These are phyloP conservation scores for Trapa bicornis DNA, from an alignment of 345 rosid species.

Conservation along the genomic window DNA sequence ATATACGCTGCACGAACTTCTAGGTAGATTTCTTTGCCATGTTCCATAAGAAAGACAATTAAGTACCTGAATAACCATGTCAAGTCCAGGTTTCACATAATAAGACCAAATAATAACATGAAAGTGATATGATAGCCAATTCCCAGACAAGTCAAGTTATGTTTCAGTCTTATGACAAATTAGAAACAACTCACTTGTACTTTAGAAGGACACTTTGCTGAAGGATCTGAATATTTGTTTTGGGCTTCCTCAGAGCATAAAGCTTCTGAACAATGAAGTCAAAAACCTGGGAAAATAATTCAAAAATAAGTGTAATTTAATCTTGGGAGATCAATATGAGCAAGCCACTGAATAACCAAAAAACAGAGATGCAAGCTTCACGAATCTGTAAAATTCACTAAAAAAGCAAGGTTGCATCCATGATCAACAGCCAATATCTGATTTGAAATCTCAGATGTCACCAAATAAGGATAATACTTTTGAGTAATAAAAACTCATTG, in stretches of 20 bases:
- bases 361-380: neutral
- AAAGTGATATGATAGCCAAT: neutral
- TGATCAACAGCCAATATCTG: neutral
- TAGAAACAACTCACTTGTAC: conserved; percentile 58
- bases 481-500: neutral
- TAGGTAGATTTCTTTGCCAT: conserved; percentile 73
- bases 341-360: neutral
- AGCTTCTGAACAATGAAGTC: conserved; percentile 98
- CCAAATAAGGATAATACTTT: neutral
- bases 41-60: conserved; percentile 77
- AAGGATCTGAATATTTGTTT: conserved; percentile 97
- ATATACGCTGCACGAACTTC: conserved; percentile 89
- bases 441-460: neutral
- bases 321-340: neutral
- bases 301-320: neutral
- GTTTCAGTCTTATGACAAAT: neutral
- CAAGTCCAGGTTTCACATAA: neutral
- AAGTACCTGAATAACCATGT: conserved; percentile 44
- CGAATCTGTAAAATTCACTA: neutral
- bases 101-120: neutral
- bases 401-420: neutral
- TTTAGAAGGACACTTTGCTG: conserved; percentile 93
- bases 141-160: neutral
- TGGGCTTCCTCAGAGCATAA: conserved; percentile 88
- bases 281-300: conserved; percentile 48